Evolutionary conservation across 2,329 filamentous ascomycete species (phyloP), one percentile per base, ranked within the genome.

Genomic region (Botryotinia calthae): DNA sequence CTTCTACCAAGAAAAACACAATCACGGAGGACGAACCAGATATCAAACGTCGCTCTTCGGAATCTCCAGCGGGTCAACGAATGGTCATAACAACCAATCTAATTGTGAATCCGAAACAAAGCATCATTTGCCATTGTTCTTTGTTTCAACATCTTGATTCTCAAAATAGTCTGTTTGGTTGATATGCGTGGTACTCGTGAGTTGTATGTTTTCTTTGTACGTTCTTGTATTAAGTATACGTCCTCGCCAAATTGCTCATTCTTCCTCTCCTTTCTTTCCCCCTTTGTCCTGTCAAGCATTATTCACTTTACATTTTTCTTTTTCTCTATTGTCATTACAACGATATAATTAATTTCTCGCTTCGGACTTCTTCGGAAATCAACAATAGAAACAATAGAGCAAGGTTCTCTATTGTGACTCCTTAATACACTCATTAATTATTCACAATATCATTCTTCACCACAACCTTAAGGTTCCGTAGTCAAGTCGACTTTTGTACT

Each of bases 401-500:
- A 56, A 56, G 64, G 64, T 67, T 37, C 62, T 72, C 70, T 66
- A 72, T 72, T 72, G 51, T 67, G 62, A 59, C 51, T 67, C 61
- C 16, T 54, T 12, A n/a, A 67, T 67, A n/a, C 16, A 56, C 22
- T 51, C 37, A 48, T 34, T 54, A 40, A 42, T 71, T 71, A 71
- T 71, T 71, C 56, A 64, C 69, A 71, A 51, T 71, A 22, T 12
- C 6, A 14, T 28, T 62, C 31, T 37, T 63, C 31, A 31, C 22
- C n/a, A 56, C 59, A 44, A 25, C 40, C 37, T 69, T 25, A 34
- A 18, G 22, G 2, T 25, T 67, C 1, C 28, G 31, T n/a, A 59
- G 44, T 70, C 65, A 54, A 63, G 64, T 72, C 56, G 56, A 72
- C 71, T 73, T 61, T 68, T 3, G 61, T 69, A 56, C n/a, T 71